Evolutionary conservation across 1,284 basidiomycete species (phyloP), one percentile per base, ranked within the genome.

Genomic region (Pyrrhoderma noxium): DNA sequence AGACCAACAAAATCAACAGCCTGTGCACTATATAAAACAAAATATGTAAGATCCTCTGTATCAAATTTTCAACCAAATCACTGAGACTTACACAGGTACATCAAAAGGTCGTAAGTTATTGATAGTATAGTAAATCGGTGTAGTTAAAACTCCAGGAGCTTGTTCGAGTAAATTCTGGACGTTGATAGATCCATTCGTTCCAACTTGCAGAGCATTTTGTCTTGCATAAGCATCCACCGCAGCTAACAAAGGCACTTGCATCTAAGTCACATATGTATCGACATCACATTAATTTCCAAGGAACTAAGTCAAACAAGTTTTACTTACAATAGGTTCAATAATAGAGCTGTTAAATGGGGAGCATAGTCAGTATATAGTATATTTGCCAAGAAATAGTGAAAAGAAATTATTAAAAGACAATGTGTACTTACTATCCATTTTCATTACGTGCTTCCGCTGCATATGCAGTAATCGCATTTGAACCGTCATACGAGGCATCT

Each of bases 1-100:
- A 87, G 69, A 22, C 85, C 89, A 22, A 90, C 86, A 54, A 84
- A 85, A 38, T 80, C 75, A 41, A 82, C 75, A 0, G 88, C 89
- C 8, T 77, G 71, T 0, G 86, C 85, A 3, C 87, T 88, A 57
- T 21, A 53, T 34, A 8, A 39, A 36, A 34, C 27, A 38, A 48
- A 52, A 22, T 45, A 16, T 35, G 19, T 5, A 21, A 7, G 8
- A 16, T 7, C 8, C 13, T 23, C 35, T 4, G 21, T 5, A 16
- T 22, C 38, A n/a, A n/a, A n/a, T n/a, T 14, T n/a, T 40, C 5
- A 40, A 8, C 21, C 34, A 43, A n/a, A 21, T 18, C 13, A 37
- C 18, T 9, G 16, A 25, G 13, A 63, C 75, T 40, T 69, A 79
- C 73, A 74, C 76, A 21, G 85, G 77, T 37, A 79, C 68, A 57